Evolutionary conservation across 2,329 filamentous ascomycete species (phyloP), one percentile per base, ranked within the genome.

Genomic region (Geosmithia flava): DNA sequence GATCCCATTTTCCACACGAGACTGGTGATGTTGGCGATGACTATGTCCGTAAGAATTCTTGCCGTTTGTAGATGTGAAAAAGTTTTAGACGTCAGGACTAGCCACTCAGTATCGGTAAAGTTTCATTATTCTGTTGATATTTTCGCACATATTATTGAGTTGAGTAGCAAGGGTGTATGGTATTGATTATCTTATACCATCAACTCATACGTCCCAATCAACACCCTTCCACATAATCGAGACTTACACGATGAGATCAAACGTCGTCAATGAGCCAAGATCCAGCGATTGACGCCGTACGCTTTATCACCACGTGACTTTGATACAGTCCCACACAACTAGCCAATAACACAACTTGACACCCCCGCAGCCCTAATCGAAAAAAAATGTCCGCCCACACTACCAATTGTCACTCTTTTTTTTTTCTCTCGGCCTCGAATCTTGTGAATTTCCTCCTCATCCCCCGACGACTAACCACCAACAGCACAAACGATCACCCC

Each of bases 331-430:
- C 42, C 46, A 44, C 33, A 47, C 41, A 40, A 23, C 11, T 27
- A 27, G n/a, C 50, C 53, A 53, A 53, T 51, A 44, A 53, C 2
- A 37, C 20, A 30, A 6, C 40, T 29, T 17, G 17, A 17, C 42
- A 23, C 30, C 48, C 44, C 48, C 46, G 49, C 49, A 57, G 53
- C 57, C 57, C 57, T 59, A 59, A 56, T 48, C 45, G 52, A 52
- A 53, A 52, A 52, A 37, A 37, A 37, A 37, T 27, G 23, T 56
- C 52, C 48, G 41, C 54, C 55, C 48, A 55, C 58, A 55, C 44
- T 50, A 51, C 55, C 44, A 29, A 41, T 40, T 23, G 44, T 39
- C 20, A 39, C 42, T 45, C 20, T 27, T 46, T 50, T 44, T 49
- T 48, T 40, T 29, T 42, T 44, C 20, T 23, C 30, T 27, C 29